Conservation (phyloP, 768 basidiomycete genomes). For the Pulveroboletus sp. region DNA sequence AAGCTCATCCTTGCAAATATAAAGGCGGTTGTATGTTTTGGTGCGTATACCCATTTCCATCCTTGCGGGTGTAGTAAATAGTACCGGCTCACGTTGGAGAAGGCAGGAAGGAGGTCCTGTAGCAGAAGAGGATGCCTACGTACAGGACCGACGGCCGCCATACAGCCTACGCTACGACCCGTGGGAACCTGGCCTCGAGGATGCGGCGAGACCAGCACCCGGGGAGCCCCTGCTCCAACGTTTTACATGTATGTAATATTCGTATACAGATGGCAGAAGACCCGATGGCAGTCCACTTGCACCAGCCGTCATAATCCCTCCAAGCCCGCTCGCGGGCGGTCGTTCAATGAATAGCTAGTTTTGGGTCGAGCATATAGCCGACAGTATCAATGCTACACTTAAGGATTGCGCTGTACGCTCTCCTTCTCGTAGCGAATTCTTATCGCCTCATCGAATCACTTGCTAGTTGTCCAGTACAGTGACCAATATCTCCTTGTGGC, state of each 20-base stretch:
- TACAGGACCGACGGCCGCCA: too few relatives aligned
- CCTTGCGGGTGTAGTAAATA: neutral
- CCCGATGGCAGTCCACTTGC: constrained; percentile 43
- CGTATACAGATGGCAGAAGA: constrained; percentile 49
- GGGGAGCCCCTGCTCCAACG: too few relatives aligned
- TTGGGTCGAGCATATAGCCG: constrained; percentile 50
- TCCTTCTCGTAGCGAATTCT: neutral
- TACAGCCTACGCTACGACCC: too few relatives aligned
- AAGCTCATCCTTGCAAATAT: constrained; percentile 37
- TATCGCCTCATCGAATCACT: neutral
- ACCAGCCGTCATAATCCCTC: constrained; percentile 41
- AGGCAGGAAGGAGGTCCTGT: too few relatives aligned
- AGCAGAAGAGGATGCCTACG: too few relatives aligned
- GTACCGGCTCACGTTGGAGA: too few relatives aligned
- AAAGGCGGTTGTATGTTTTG: constrained; percentile 52
- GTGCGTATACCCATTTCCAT: constrained; percentile 39
- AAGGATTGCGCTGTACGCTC: constrained; percentile 50
- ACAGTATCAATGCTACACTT: constrained; percentile 36
- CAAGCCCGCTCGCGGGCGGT: constrained; percentile 47
- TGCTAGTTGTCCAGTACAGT: constrained; percentile 39
- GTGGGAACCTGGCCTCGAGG: too few relatives aligned
- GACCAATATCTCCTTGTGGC: constrained; percentile 49
- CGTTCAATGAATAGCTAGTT: constrained; percentile 48
- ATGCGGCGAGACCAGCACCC: too few relatives aligned
- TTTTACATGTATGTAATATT: constrained; percentile 33